Percentiles rank a stretch among this genome's conserved stretches.
These are phyloP conservation scores for Pontederia crassipes DNA, from an alignment of 176 grass and related monocot species.

Conservation along the genomic window DNA sequence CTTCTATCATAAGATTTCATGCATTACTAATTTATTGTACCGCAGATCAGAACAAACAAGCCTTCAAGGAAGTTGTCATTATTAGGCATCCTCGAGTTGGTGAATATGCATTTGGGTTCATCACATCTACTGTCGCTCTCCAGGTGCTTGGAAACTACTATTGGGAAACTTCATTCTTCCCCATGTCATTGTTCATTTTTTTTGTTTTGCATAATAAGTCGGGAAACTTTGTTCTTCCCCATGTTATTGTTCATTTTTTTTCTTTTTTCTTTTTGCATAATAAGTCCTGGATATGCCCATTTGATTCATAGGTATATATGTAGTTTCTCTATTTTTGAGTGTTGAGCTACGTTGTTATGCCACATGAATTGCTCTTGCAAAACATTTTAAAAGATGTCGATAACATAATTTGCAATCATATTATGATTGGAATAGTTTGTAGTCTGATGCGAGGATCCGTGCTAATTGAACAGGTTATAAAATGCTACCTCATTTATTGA, in stretches of 20 bases:
- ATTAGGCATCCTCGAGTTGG: constrained; percentile 91
- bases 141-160: constrained; percentile 34
- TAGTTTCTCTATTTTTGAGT: background rate
- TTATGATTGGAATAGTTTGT: too few species aligned
- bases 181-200: background rate
- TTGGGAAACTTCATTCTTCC: too few species aligned
- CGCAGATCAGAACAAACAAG: constrained; percentile 96
- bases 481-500: background rate
- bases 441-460: too few species aligned
- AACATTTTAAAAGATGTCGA: too few species aligned
- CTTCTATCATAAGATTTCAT: background rate
- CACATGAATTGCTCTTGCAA: too few species aligned
- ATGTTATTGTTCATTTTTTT: background rate
- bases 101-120: constrained; percentile 98
- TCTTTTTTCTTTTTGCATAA: background rate
- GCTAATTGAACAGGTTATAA: too few species aligned
- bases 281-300: background rate
- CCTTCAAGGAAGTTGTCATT: constrained; percentile 97
- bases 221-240: too few species aligned
- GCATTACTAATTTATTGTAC: constrained; percentile 8
- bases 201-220: too few species aligned
- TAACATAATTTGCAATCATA: too few species aligned
- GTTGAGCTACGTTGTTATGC: too few species aligned
- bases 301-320: background rate
- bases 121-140: constrained; percentile 85